Conservation (phyloP, 75 land plant species). For the Isoetes taiwanensis region DNA sequence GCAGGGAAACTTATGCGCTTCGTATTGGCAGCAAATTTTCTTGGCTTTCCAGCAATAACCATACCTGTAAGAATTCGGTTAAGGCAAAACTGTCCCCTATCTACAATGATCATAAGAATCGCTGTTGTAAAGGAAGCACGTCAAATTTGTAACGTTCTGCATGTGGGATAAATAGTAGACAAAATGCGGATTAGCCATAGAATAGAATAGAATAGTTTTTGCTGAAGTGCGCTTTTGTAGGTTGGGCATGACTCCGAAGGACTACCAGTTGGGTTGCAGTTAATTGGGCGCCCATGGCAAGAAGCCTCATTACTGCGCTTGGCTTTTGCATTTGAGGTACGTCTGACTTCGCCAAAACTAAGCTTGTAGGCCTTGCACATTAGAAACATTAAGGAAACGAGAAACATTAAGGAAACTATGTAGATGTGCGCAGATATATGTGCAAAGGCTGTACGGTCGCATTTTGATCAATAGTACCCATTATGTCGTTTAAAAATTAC, state of each 20-base stretch:
- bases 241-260: constrained; percentile 9
- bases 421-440: no score
- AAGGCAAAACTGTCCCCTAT: background rate
- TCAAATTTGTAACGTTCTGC: background rate
- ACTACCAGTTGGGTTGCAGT: constrained; percentile 9
- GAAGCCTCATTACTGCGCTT: constrained; percentile 11
- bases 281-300: constrained; percentile 13
- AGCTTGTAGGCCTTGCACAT: no score
- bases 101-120: no score
- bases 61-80: constrained; percentile 37
- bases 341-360: background rate
- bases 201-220: background rate
- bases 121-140: background rate
- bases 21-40: constrained; percentile 39
- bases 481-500: no score
- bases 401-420: no score
- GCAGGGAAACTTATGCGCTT: constrained; percentile 63
- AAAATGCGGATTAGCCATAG: background rate
- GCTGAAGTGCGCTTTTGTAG: background rate
- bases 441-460: no score
- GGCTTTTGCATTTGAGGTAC: constrained; percentile 9
- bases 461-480: no score
- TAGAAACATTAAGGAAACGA: no score
- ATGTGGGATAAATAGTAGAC: background rate
- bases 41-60: constrained; percentile 50